Evolutionary conservation across 441 rosid genomes (phyloP), one percentile per base, ranked within the genome.

Genomic region (Dalechampia spathulata): DNA sequence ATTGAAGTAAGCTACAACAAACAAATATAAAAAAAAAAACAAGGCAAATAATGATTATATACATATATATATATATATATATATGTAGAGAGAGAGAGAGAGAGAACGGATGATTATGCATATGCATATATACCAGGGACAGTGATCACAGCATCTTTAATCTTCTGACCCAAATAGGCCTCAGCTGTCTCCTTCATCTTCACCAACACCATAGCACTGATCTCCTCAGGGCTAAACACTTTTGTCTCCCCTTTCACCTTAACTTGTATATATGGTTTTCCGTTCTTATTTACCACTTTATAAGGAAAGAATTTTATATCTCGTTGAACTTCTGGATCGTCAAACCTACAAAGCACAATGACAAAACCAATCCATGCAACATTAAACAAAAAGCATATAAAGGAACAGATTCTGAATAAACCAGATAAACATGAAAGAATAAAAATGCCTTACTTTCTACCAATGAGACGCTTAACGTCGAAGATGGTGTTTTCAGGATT

Each of bases 141-240:
- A 0, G 90, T 83, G 40, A 83, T 26, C 6, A 83, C 86, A 0
- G 86, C 90, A 42, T 80, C 78, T 68, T 73, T 76, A 5, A 80
- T 65, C 52, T 72, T 74, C 72, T 78, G 71, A 20, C 90, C 90
- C 27, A 83, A 74, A 65, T 42, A 83, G 5, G 81, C 73, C 67
- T 78, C 83, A 19, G 86, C 81, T 10, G 79, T 80, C 49, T 83
- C 84, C 67, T 72, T 79, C 89, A 83, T 83, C 68, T 83, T 83
- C 16, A 61, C 73, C 54, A 83, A 37, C 34, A 78, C 63, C 89
- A 79, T 83, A 20, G 83, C 80, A 49, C 83, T 75, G 56, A 83
- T 72, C 57, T 83, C 86, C 58, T 83, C 89, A 5, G 86, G 83
- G 69, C 82, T 78, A 71, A 83, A 80, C 50, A 76, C 73, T 57